Conservation (phyloP, 768 basidiomycete species). For the Plicaturopsis crispa region DNA sequence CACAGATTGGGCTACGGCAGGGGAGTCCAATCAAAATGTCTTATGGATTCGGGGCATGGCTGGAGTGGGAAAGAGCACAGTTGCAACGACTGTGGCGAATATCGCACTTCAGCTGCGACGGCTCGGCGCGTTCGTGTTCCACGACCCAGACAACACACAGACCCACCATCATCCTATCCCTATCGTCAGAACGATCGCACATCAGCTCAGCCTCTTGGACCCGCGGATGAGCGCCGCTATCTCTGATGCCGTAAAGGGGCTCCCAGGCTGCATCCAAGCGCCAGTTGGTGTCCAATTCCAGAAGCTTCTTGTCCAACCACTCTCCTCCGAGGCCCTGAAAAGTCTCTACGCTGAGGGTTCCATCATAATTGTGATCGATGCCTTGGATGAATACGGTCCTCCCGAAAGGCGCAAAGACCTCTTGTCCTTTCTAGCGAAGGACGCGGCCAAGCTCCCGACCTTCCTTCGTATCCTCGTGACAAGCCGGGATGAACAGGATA, state of each 20-base stretch:
- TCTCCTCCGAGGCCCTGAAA: too few relatives aligned
- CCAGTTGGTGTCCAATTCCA: slow-evolving; percentile 23
- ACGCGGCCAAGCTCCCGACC: slow-evolving; percentile 14
- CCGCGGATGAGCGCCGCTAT: slow-evolving; percentile 19
- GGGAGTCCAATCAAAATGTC: slow-evolving; percentile 11
- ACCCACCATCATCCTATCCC: slow-evolving; percentile 16
- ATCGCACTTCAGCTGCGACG: slow-evolving; percentile 21
- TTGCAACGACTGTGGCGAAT: slow-evolving; percentile 26
- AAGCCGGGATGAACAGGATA: slow-evolving; percentile 21
- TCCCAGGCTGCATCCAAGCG: too few relatives aligned
- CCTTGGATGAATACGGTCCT: slow-evolving; percentile 21
- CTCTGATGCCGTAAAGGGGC: slow-evolving; percentile 14
- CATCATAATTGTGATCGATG: slow-evolving; percentile 22
- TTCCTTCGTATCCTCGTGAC: slow-evolving; percentile 22
- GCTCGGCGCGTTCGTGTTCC: slow-evolving; percentile 28
- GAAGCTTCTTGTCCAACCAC: slow-evolving; percentile 23
- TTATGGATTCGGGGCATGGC: slow-evolving; percentile 26
- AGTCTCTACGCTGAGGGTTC: slow-evolving; percentile 13
- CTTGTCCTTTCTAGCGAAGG: slow-evolving; percentile 15
- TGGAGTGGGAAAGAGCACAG: slow-evolving; percentile 27
- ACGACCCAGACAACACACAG: slow-evolving; percentile 21
- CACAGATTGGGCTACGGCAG: slow-evolving; percentile 16
- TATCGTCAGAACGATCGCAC: slow-evolving; percentile 26
- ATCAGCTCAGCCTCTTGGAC: slow-evolving; percentile 26
- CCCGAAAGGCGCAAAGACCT: slow-evolving; percentile 18